Percentiles rank a stretch among this genome's conserved stretches.
Conservation (phyloP, 2,329 filamentous ascomycete genomes). For the Fusarium pilosicola region DNA sequence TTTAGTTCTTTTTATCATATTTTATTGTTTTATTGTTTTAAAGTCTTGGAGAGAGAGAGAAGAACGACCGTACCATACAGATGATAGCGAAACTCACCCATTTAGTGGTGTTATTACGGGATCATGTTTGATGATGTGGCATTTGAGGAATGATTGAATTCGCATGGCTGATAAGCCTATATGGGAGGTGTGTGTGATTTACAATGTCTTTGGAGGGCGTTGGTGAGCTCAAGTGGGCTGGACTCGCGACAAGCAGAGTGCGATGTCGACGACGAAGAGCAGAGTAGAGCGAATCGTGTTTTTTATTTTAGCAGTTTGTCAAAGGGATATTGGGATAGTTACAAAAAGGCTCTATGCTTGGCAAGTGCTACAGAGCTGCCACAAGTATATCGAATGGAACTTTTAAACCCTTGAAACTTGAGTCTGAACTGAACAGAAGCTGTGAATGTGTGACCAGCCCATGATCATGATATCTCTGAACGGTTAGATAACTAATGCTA, state of each 20-base stretch:
- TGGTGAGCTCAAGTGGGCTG: constrained; percentile 47
- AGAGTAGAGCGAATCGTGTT: constrained; percentile 41
- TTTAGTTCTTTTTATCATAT: constrained; percentile 43
- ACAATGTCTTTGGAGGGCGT: constrained; percentile 40
- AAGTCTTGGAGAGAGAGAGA: constrained; percentile 22
- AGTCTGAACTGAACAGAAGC: neutral
- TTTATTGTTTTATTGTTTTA: constrained; percentile 34
- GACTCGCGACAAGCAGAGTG: constrained; percentile 35
- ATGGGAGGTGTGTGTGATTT: constrained; percentile 42
- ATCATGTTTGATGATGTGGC: constrained; percentile 47
- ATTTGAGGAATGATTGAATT: constrained; percentile 44
- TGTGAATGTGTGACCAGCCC: neutral
- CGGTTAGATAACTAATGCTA: neutral
- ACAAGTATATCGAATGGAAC: constrained; percentile 37
- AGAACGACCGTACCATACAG: constrained; percentile 39
- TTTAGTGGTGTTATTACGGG: constrained; percentile 43
- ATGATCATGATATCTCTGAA: neutral
- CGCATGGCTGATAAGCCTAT: constrained; percentile 42
- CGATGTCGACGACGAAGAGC: constrained; percentile 34
- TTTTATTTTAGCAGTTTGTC: constrained; percentile 38
- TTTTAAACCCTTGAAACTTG: constrained; percentile 6
- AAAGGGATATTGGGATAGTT: constrained; percentile 40
- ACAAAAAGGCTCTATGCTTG: constrained; percentile 42
- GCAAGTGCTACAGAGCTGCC: constrained; percentile 41
- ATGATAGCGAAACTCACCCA: constrained; percentile 38